These are phyloP conservation scores for Cicer bijugum DNA, from an alignment of 306 rosid species.

Conservation along the genomic window DNA sequence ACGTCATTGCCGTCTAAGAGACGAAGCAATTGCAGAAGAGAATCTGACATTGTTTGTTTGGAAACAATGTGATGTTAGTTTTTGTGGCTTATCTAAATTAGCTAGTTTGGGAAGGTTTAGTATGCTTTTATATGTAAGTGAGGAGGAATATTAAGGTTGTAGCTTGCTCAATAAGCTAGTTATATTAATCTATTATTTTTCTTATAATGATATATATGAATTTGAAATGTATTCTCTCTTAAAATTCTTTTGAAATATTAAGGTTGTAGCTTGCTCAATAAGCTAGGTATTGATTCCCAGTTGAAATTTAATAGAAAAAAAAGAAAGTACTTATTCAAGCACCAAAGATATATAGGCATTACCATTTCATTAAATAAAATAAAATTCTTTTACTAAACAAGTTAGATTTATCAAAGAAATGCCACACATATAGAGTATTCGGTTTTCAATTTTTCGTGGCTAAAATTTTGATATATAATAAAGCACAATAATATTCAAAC, in stretches of 20 bases:
- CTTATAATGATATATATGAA: neutral
- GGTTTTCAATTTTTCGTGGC: too few relatives aligned
- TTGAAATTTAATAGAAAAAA: neutral
- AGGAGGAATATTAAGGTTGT: slow-evolving; percentile 44
- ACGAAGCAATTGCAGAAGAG: slow-evolving; percentile 11
- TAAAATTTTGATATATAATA: too few relatives aligned
- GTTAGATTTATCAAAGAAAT: too few relatives aligned
- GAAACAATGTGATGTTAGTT: neutral
- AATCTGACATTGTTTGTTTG: slow-evolving; percentile 26
- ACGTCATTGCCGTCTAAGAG: slow-evolving; percentile 1
- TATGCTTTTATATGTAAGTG: slow-evolving; percentile 8
- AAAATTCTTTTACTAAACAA: too few relatives aligned
- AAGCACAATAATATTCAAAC: too few relatives aligned
- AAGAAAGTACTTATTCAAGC: too few relatives aligned
- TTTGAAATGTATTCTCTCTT: neutral
- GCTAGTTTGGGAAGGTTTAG: slow-evolving; percentile 1
- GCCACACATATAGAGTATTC: too few relatives aligned
- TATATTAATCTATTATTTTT: neutral
- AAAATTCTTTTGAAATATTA: too few relatives aligned
- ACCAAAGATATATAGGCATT: too few relatives aligned
- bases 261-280: too few relatives aligned
- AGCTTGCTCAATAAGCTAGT: slow-evolving; percentile 37
- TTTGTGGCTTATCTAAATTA: slow-evolving; percentile 1
- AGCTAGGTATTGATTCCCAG: slow-evolving; percentile 22
- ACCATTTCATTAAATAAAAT: too few relatives aligned